Evolutionary conservation across 371 early-diverging fungal species (phyloP).

Genomic region (Polyrhizophydium stewartii): DNA sequence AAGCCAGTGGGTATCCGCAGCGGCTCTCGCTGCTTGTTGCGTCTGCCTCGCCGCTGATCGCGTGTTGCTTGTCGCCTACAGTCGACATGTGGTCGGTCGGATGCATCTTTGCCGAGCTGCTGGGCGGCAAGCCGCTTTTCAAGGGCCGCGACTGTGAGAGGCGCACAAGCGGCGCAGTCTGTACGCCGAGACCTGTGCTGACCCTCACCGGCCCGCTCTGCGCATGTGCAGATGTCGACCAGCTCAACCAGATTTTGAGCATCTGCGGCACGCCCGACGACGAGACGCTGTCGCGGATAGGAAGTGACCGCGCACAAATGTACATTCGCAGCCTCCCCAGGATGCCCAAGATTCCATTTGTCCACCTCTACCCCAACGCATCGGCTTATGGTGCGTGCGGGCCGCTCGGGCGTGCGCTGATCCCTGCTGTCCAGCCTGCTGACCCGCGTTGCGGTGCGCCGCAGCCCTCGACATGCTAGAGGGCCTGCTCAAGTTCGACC

Average conservation of each 20-base stretch:
- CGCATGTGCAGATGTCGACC: conserved; percentile 77
- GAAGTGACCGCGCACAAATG: conserved; percentile 84
- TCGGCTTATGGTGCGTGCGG: conserved; percentile 47
- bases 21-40: neutral
- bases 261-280: conserved; percentile 98
- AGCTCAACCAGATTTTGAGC: conserved; percentile 95
- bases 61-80: conserved; percentile 13
- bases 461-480: conserved; percentile 83
- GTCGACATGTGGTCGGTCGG: conserved; percentile 99
- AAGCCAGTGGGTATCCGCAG: conserved; percentile 64
- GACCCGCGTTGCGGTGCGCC: neutral
- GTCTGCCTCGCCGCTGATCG: neutral
- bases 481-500: conserved; percentile 90
- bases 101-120: conserved; percentile 98
- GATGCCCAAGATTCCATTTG: conserved; percentile 85
- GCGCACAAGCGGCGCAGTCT: neutral
- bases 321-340: conserved; percentile 88
- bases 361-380: conserved; percentile 62
- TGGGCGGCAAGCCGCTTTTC: conserved; percentile 94
- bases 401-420: no score
- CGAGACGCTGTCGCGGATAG: conserved; percentile 79
- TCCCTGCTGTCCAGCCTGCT: no score
- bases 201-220: neutral
- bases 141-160: conserved; percentile 91
- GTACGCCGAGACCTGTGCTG: neutral